Evolutionary conservation across 805 yeast genomes (phyloP), one percentile per base, ranked within the genome.

Genomic region (Zygotorulaspora danielsina): DNA sequence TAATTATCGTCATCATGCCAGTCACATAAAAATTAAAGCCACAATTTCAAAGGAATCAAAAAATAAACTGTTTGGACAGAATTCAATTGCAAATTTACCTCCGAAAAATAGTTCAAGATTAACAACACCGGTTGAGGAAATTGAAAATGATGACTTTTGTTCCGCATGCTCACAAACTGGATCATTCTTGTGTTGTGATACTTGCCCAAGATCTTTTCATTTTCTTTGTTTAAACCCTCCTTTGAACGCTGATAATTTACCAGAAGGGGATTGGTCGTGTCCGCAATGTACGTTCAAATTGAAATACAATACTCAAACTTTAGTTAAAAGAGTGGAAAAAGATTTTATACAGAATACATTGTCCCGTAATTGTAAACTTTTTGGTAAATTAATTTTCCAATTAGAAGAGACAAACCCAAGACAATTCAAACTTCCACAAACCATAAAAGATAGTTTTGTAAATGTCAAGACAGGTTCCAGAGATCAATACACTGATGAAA

Each of bases 221-320:
- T 87, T 93, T 56, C 71, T 84, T 4, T 90, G 98, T 60, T 75
- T 90, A 44, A 83, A 85, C 53, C 97, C 97, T 2, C 97, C 98
- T 0, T 64, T 81, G 22, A 86, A 82, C 50, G 87, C 82, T 29
- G 71, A 74, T 36, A 57, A 72, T 26, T 64, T 86, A 6, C 97
- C 97, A 0, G 94, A 82, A 34, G 96, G 84, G 25, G 82, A 78
- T 45, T 90, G 98, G 98, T 78, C 72, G 49, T 90, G 98, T 65
- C 72, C 73, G 11, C 86, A 83, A 53, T 90, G 98, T 62, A 50
- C 57, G 10, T 71, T 75, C 13, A 72, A 72, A 42, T 36, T 47
- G 17, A 58, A 62, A 30, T 54, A 60, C 35, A 65, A 67, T 27
- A 57, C 37, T 13, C 48, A 42, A 21, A 35, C 52, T 3, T 45